Base-by-base conservation (phyloP, 2,329 filamentous ascomycete genomes). In the Penicillium sp. region DNA sequence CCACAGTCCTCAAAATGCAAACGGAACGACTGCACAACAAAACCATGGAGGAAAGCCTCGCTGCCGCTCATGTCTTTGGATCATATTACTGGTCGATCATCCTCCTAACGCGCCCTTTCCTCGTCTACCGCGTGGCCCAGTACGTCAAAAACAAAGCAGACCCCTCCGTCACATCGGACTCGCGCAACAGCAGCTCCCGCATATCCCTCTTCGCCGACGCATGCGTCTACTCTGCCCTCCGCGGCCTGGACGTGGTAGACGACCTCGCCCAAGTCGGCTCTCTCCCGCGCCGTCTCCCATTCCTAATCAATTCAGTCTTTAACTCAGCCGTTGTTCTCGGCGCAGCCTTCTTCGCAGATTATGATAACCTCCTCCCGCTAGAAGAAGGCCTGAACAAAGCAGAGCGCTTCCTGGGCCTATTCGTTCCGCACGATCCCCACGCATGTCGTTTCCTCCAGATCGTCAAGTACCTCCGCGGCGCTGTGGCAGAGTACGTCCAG, bases 21-120 rank as follows among this genome's bases (percentile, higher is more conserved):
- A 70, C 75, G 68, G 65, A 81, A 72, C 69, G 70, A 56, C 43
- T 81, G 65, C 79, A 80, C 69, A 56, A 75, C 61, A 69, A 76
- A 20, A 65, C 69, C 10, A 68, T 75, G 49, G 67, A 75, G 39
- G 73, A 68, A 34, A 74, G 74, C 7, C 67, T 82, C 7, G 80
- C 80, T 2, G 78, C 81, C 5, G 81, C 79, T n/a, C 81, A 83
- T 43, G 76, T 81, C 1, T 75, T 83, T 14, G 79, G 79, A 35
- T 77, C 81, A 3, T 84, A 84, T 58, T 83, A 83, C 65, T 84
- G 82, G 72, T 81, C 80, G 1, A 83, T 84, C 45, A 83, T 84
- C 68, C 71, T 84, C 3, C 69, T 84, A 4, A 83, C 82, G 6
- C 73, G 82, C n/a, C 82, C 82, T 0, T 84, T 84, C 57, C 71